Conservation (phyloP, 192 early-diverging fungal species). For the Radiomyces spectabilis region DNA sequence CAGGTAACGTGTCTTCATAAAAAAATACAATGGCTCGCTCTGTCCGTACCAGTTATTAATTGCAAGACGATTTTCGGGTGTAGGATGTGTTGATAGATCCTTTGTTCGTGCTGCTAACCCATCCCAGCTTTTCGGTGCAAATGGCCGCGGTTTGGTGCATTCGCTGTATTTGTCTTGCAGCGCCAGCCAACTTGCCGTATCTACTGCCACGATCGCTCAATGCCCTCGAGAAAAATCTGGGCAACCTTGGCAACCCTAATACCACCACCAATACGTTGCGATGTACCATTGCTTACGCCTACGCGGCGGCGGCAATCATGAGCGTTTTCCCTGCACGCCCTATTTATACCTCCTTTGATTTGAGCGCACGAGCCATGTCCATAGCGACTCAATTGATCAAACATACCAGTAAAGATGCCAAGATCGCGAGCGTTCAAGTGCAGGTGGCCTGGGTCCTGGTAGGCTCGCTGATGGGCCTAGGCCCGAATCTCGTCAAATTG, state of each 20-base stretch:
- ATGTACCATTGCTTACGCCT: constrained; percentile 54
- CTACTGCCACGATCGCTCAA: constrained; percentile 57
- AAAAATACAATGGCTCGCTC: no score
- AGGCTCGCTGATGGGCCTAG: constrained; percentile 65
- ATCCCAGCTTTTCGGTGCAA: constrained; percentile 67
- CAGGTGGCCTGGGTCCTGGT: constrained; percentile 78
- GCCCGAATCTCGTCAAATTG: constrained; percentile 74
- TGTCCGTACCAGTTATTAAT: no score
- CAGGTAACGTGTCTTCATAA: constrained; percentile 26
- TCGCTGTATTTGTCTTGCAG: constrained; percentile 55
- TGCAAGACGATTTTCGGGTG: no score
- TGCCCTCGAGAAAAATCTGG: constrained; percentile 67
- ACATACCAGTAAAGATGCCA: constrained; percentile 48
- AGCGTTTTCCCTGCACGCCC: constrained; percentile 56
- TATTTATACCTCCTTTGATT: constrained; percentile 71
- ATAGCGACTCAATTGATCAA: constrained; percentile 71
- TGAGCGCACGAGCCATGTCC: constrained; percentile 69
- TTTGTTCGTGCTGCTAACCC: constrained; percentile 58
- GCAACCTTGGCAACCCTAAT: constrained; percentile 47
- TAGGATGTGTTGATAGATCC: constrained; percentile 57
- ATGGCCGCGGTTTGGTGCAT: constrained; percentile 65
- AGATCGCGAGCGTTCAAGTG: constrained; percentile 51
- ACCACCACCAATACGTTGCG: constrained; percentile 33
- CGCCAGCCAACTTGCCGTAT: constrained; percentile 54
- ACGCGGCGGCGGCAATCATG: constrained; percentile 59